Percentiles rank a stretch among this genome's conserved stretches.
Evolutionary conservation across 495 filamentous ascomycete species (phyloP).

Genomic region (Aspergillus ostianus): DNA sequence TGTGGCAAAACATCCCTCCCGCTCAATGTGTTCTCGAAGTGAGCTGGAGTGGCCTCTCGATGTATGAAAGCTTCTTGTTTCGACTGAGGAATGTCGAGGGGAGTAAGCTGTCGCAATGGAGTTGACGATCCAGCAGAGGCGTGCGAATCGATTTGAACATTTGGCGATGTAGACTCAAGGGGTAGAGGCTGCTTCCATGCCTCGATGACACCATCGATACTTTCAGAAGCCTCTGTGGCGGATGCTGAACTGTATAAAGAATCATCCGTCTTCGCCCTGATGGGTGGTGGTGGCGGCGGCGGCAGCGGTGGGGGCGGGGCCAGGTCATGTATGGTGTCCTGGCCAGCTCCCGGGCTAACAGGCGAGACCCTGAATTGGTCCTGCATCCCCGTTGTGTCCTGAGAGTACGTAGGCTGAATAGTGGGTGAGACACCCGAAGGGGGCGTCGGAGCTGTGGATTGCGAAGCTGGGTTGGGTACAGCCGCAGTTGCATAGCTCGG

Average conservation of each 20-base stretch:
- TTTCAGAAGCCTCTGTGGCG: conserved; percentile 29
- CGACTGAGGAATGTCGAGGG: conserved; percentile 13
- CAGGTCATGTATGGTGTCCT: conserved; percentile 12
- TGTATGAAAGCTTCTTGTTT: conserved; percentile 10
- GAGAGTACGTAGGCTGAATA: conserved; percentile 13
- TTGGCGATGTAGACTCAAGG: conserved; percentile 13
- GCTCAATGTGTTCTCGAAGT: not conserved
- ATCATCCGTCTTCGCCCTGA: conserved; percentile 30
- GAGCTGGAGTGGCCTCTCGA: conserved; percentile 5
- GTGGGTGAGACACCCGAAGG: conserved; percentile 12
- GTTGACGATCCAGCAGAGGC: not conserved
- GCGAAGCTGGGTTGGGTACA: not conserved
- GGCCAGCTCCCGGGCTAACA: conserved; percentile 23
- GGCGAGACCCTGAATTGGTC: conserved; percentile 17
- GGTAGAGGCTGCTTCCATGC: conserved; percentile 39
- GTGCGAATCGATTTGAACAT: conserved; percentile 1
- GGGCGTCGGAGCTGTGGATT: conserved; percentile 7
- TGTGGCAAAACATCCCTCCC: not conserved
- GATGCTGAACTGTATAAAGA: conserved; percentile 26
- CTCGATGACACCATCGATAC: conserved; percentile 45
- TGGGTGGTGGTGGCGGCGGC: conserved; percentile 13
- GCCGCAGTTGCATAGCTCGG: conserved; percentile 5
- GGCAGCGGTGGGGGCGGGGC: not conserved
- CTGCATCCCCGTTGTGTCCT: conserved; percentile 1
- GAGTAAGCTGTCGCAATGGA: conserved; percentile 16